Evolutionary conservation across 2,329 filamentous ascomycete genomes (phyloP).

Genomic region (Pseudogymnoascus sp.): DNA sequence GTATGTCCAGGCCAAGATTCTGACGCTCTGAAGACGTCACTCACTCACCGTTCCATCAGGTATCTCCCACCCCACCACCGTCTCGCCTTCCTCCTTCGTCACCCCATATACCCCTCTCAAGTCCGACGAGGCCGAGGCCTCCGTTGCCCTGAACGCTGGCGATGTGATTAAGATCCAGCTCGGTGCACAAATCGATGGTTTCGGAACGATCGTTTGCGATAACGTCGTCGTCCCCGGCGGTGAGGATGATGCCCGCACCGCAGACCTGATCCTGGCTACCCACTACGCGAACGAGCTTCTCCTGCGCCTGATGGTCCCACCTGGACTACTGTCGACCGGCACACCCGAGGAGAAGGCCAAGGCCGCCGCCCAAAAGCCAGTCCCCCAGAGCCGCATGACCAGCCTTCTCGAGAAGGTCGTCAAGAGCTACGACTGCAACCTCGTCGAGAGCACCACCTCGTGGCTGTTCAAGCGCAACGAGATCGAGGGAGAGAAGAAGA

Average conservation of each 20-base stretch:
- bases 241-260: slow-evolving; percentile 66
- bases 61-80: slow-evolving; percentile 87
- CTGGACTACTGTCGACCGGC: slow-evolving; percentile 74
- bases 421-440: slow-evolving; percentile 82
- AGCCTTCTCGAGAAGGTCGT: slow-evolving; percentile 83
- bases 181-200: slow-evolving; percentile 97
- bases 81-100: slow-evolving; percentile 89
- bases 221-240: slow-evolving; percentile 70
- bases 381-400: slow-evolving; percentile 81
- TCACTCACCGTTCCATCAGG: slow-evolving; percentile 43
- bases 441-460: slow-evolving; percentile 96
- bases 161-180: slow-evolving; percentile 97
- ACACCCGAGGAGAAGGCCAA: slow-evolving; percentile 95
- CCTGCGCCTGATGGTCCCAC: slow-evolving; percentile 81
- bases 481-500: slow-evolving; percentile 87
- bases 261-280: slow-evolving; percentile 83
- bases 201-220: slow-evolving; percentile 93
- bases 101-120: slow-evolving; percentile 93
- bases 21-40: slow-evolving; percentile 18
- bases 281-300: slow-evolving; percentile 95
- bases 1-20: slow-evolving; percentile 38
- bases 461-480: slow-evolving; percentile 97
- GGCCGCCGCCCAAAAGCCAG: slow-evolving; percentile 73
- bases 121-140: slow-evolving; percentile 79
- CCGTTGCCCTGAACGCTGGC: slow-evolving; percentile 68